Evolutionary conservation across 2,329 filamentous ascomycete genomes (phyloP).

Genomic region (Botrytis galanthina): DNA sequence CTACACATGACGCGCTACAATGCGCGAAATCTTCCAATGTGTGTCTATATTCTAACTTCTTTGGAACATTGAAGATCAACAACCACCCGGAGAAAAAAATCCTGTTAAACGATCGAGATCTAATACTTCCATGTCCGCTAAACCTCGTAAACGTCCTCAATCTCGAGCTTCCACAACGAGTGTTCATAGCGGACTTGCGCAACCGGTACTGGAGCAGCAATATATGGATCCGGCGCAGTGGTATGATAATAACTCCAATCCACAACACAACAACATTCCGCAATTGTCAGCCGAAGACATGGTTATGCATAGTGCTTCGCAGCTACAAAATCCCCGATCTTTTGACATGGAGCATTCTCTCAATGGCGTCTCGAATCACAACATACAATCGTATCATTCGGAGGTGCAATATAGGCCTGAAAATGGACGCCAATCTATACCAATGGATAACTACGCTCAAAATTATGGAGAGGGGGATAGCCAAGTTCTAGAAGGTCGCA

Average conservation of each 20-base stretch:
- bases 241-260: constrained; percentile 36
- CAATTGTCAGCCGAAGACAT: constrained; percentile 57
- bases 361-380: constrained; percentile 46
- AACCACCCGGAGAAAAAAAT: constrained; percentile 37
- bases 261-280: constrained; percentile 34
- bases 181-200: constrained; percentile 40
- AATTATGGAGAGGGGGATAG: constrained; percentile 58
- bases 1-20: constrained; percentile 11
- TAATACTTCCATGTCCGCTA: constrained; percentile 45
- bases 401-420: constrained; percentile 42
- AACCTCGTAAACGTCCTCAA: constrained; percentile 44
- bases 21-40: constrained; percentile 5
- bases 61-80: constrained; percentile 32
- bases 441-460: constrained; percentile 52
- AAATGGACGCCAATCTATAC: constrained; percentile 50
- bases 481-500: constrained; percentile 56
- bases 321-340: constrained; percentile 51
- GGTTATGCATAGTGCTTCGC: constrained; percentile 56
- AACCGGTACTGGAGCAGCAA: constrained; percentile 37
- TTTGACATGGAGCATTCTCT: constrained; percentile 52
- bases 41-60: constrained; percentile 25
- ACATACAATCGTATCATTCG: constrained; percentile 44
- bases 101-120: constrained; percentile 45
- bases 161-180: constrained; percentile 51
- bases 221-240: constrained; percentile 35